A percentile compares a stretch with the other conserved stretches of the same genome.
Evolutionary conservation across 257 asterid species (phyloP).

Genomic region (Coffea eugenioides): DNA sequence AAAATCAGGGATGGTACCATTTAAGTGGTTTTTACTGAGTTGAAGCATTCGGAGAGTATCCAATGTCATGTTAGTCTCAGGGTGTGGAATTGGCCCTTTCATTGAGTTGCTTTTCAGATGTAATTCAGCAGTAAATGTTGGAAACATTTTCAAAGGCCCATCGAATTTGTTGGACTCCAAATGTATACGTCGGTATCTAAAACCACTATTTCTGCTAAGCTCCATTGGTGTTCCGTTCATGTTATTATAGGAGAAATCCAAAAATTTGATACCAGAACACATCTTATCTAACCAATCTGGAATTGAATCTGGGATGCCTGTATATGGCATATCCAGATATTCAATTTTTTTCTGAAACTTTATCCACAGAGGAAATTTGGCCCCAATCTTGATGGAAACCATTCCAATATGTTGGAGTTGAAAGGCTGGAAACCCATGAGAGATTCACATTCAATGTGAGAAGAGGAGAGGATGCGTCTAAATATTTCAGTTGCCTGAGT

Average conservation of each 20-base stretch:
- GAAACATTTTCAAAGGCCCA: conserved; percentile 11
- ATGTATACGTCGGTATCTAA: neutral
- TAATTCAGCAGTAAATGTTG: neutral
- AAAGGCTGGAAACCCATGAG: conserved; percentile 22
- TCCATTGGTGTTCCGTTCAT: conserved; percentile 7
- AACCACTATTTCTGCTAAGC: neutral
- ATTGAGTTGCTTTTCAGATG: conserved; percentile 4
- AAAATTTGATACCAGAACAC: neutral
- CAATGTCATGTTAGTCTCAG: neutral
- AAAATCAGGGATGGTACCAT: conserved; percentile 3
- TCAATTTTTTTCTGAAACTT: neutral
- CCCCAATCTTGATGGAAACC: conserved; percentile 1
- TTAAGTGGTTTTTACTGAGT: conserved; percentile 10
- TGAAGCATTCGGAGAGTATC: neutral
- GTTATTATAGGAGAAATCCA: conserved; percentile 17
- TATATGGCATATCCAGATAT: neutral
- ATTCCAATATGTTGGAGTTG: conserved; percentile 3
- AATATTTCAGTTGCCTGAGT: neutral
- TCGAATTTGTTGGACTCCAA: conserved; percentile 20
- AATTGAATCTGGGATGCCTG: conserved; percentile 15
- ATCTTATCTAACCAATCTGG: conserved; percentile 16
- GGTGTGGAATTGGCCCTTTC: conserved; percentile 6
- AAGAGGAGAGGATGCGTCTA: neutral
- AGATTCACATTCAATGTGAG: conserved; percentile 12
- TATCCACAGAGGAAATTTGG: conserved; percentile 21